Conservation (phyloP, 352 stramenopile genomes). For the Thalassiosira hispida region DNA sequence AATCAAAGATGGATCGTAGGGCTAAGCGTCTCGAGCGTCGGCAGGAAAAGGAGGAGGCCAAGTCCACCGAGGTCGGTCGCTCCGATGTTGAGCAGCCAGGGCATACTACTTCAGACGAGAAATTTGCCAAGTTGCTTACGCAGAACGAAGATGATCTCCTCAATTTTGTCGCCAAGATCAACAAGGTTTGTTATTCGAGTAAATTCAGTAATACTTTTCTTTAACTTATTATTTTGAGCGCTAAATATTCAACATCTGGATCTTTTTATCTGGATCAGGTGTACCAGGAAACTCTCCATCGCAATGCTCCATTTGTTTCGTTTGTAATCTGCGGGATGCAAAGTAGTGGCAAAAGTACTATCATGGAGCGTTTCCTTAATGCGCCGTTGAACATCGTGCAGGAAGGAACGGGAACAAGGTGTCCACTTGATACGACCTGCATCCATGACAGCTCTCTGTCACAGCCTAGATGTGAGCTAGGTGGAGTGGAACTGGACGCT, state of each 20-base stretch:
- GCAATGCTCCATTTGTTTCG: conserved; percentile 70
- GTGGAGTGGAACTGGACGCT: conserved; percentile 63
- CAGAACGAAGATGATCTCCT: conserved; percentile 71
- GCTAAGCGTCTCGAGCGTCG: conserved; percentile 33
- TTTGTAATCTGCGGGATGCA: conserved; percentile 84
- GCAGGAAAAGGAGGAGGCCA: conserved; percentile 30
- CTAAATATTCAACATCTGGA: too few species aligned
- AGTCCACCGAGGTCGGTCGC: conserved; percentile 9
- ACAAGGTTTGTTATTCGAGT: too few species aligned
- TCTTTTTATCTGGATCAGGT: too few species aligned
- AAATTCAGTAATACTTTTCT: too few species aligned
- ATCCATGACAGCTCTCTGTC: conserved; percentile 65
- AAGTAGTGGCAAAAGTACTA: conserved; percentile 74
- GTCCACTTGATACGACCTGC: conserved; percentile 77
- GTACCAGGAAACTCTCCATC: conserved; percentile 70
- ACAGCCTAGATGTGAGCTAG: conserved; percentile 65
- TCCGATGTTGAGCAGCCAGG: conserved; percentile 17
- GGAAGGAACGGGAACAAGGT: conserved; percentile 78
- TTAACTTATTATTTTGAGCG: too few species aligned
- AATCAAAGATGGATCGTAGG: conserved; percentile 14
- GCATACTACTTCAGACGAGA: conserved; percentile 36
- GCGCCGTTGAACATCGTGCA: conserved; percentile 80
- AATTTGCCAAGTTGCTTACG: conserved; percentile 58
- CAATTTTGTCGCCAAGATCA: conserved; percentile 71
- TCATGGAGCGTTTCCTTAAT: conserved; percentile 82